Conservation (phyloP, 805 yeast genomes). For the Barnettozyma salicaria region DNA sequence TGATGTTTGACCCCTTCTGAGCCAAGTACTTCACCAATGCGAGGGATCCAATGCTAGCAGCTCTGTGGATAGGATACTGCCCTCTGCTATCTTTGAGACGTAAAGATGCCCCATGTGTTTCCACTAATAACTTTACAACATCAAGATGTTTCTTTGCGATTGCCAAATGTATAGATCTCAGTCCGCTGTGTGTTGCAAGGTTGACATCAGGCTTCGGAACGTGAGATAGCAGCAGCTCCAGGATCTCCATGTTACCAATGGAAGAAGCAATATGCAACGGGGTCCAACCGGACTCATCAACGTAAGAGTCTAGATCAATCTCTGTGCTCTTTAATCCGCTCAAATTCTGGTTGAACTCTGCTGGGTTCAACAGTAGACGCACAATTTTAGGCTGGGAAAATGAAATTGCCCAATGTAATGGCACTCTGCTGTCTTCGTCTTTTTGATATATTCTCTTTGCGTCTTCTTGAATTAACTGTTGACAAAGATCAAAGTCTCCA, state of each 20-base stretch:
- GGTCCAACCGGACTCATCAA: conserved; percentile 86
- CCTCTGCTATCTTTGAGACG: conserved; percentile 62
- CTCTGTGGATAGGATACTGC: conserved; percentile 71
- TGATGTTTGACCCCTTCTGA: conserved; percentile 52
- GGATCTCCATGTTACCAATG: conserved; percentile 52
- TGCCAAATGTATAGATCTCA: conserved; percentile 72
- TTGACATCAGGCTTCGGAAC: conserved; percentile 56
- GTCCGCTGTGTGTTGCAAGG: conserved; percentile 57
- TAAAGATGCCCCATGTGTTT: conserved; percentile 46
- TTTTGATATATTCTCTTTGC: conserved; percentile 41
- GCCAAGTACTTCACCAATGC: conserved; percentile 51
- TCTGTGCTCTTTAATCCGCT: conserved; percentile 1
- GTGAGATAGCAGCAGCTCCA: conserved; percentile 44
- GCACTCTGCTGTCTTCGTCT: conserved; percentile 74
- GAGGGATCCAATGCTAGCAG: conserved; percentile 69
- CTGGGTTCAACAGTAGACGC: conserved; percentile 36
- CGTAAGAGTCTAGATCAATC: conserved; percentile 40
- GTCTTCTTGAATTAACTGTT: conserved; percentile 37
- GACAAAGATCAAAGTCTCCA: conserved; percentile 47
- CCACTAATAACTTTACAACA: conserved; percentile 48
- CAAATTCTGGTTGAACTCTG: conserved; percentile 22
- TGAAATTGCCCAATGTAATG: conserved; percentile 87
- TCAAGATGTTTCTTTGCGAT: conserved; percentile 58
- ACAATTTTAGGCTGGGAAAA: conserved; percentile 49
- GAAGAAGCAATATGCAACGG: conserved; percentile 81